A percentile compares a stretch with the other conserved stretches of the same genome.
These are phyloP conservation scores for Mortierella claussenii DNA, from an alignment of 192 early-diverging fungal species.

Conservation along the genomic window DNA sequence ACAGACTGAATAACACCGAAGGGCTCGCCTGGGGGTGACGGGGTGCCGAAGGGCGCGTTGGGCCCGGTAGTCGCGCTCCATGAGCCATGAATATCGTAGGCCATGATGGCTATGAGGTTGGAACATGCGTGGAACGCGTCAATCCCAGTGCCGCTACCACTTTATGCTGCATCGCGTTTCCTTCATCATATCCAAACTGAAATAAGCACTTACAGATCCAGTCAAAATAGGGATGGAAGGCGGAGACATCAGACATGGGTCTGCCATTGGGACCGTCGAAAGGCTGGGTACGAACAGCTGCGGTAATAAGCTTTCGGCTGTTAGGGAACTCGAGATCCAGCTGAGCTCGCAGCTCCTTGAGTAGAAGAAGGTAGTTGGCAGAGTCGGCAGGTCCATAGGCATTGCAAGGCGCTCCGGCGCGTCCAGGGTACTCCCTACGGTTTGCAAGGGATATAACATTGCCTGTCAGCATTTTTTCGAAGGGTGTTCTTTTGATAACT, in stretches of 20 bases:
- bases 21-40: slow-evolving; percentile 25
- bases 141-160: too few relatives aligned
- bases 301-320: slow-evolving; percentile 64
- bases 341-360: slow-evolving; percentile 65
- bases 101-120: slow-evolving; percentile 32
- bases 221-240: slow-evolving; percentile 64
- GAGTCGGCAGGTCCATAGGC: slow-evolving; percentile 60
- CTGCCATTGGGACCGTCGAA: slow-evolving; percentile 59
- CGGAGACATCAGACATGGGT: slow-evolving; percentile 64
- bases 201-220: slow-evolving; percentile 67
- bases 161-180: neutral
- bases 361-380: slow-evolving; percentile 65
- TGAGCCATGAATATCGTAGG: slow-evolving; percentile 33
- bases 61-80: slow-evolving; percentile 45
- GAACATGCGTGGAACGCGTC: neutral
- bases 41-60: slow-evolving; percentile 56
- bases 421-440: slow-evolving; percentile 75
- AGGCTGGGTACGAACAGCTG: slow-evolving; percentile 71
- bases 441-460: neutral
- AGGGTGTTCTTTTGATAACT: neutral
- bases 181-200: neutral
- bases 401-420: slow-evolving; percentile 66
- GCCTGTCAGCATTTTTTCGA: neutral
- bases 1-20: slow-evolving; percentile 59
- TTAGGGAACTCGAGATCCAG: slow-evolving; percentile 53